These are phyloP conservation scores for Cryptosporidium sp. DNA, from an alignment of 169 alveolate species.

Conservation along the genomic window DNA sequence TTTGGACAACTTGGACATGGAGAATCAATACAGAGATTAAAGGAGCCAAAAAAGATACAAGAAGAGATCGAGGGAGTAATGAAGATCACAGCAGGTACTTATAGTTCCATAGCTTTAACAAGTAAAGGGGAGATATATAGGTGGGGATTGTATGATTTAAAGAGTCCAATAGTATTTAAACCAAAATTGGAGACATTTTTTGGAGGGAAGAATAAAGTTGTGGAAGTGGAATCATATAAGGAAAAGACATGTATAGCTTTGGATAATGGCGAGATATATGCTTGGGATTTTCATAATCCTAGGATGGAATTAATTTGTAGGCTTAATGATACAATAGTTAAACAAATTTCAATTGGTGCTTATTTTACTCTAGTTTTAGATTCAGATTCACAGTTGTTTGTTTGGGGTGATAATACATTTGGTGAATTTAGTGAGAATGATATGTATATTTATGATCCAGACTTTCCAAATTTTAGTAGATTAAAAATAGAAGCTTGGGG, in stretches of 20 bases:
- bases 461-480: slow-evolving; percentile 53
- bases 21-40: slow-evolving; percentile 19
- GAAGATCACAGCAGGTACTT: slow-evolving; percentile 47
- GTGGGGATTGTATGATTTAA: slow-evolving; percentile 61
- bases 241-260: slow-evolving; percentile 62
- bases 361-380: slow-evolving; percentile 53
- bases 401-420: slow-evolving; percentile 74
- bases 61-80: not conserved
- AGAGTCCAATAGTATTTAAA: slow-evolving; percentile 15
- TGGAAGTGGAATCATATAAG: slow-evolving; percentile 30
- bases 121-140: slow-evolving; percentile 48
- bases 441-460: slow-evolving; percentile 10
- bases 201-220: slow-evolving; percentile 21
- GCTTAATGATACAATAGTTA: slow-evolving; percentile 1
- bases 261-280: slow-evolving; percentile 52
- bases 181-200: slow-evolving; percentile 44
- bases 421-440: slow-evolving; percentile 49
- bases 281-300: slow-evolving; percentile 53
- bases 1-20: slow-evolving; percentile 74
- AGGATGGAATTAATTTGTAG: slow-evolving; percentile 22
- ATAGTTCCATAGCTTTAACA: slow-evolving; percentile 37
- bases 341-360: slow-evolving; percentile 61
- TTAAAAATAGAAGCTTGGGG: slow-evolving; percentile 56
- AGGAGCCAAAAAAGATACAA: slow-evolving; percentile 59
- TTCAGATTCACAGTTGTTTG: slow-evolving; percentile 36